phyloP scores from a whole-genome alignment of 83 land plant species.

The Thuja plicata region DNA sequence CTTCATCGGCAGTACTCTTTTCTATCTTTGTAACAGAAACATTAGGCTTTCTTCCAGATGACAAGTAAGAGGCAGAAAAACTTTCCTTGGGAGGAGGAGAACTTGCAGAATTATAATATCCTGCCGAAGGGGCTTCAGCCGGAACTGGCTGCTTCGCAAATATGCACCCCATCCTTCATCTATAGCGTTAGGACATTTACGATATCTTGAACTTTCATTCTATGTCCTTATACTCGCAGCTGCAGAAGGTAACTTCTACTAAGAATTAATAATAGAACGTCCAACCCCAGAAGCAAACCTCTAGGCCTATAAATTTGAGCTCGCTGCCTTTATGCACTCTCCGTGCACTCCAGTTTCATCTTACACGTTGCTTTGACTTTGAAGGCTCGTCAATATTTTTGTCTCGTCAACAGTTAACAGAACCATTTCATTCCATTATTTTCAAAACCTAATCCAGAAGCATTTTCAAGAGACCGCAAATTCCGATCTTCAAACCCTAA shows the following conservation, averaged over 20 bases:
- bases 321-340: neutral
- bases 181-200: neutral
- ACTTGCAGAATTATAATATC: neutral
- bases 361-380: neutral
- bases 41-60: neutral
- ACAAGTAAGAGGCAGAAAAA: neutral
- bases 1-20: neutral
- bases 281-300: neutral
- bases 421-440: neutral
- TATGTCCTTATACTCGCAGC: no score
- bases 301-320: neutral
- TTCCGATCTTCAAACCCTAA: neutral
- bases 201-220: neutral
- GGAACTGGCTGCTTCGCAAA: conserved; percentile 26
- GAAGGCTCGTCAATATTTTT: neutral
- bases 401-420: neutral
- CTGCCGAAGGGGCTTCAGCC: neutral
- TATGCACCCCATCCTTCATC: conserved; percentile 32
- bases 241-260: neutral
- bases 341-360: neutral
- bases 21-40: conserved; percentile 1
- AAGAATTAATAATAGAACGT: neutral
- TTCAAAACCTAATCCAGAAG: neutral
- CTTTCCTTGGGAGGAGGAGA: neutral
- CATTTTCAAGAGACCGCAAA: neutral